phyloP scores from a whole-genome alignment of 2,329 filamentous ascomycete species.

The Hypoxylon sp. region DNA sequence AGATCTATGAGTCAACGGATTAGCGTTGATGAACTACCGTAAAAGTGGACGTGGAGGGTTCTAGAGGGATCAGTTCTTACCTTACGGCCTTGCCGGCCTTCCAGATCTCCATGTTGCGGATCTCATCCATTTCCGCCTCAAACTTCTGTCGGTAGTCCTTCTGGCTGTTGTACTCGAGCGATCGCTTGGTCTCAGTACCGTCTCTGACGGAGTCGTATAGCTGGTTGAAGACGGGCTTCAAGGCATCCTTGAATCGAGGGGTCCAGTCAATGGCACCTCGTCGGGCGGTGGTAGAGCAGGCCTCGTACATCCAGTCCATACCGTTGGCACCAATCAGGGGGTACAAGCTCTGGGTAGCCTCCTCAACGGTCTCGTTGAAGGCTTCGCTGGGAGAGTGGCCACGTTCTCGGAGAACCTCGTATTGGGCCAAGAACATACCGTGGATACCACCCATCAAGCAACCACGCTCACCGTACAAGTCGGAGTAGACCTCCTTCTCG shows the following conservation, averaged over 20 bases:
- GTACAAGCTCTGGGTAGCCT: constrained; percentile 98
- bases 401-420: constrained; percentile 99
- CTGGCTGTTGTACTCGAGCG: constrained; percentile 96
- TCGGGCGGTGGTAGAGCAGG: constrained; percentile 98
- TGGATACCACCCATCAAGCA: constrained; percentile 99
- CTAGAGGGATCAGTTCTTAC: constrained; percentile 56
- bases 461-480: constrained; percentile 99
- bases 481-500: constrained; percentile 99
- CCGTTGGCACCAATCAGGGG: constrained; percentile 96
- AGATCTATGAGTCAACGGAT: constrained; percentile 62
- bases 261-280: constrained; percentile 99
- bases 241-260: constrained; percentile 94
- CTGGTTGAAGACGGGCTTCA: constrained; percentile 99
- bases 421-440: constrained; percentile 99
- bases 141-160: constrained; percentile 97
- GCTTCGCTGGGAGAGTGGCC: constrained; percentile 98
- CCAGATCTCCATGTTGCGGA: constrained; percentile 99
- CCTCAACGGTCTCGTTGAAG: constrained; percentile 99
- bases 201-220: constrained; percentile 94
- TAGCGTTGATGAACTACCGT: constrained; percentile 11
- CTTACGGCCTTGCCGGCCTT: constrained; percentile 97
- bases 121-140: constrained; percentile 98
- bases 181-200: constrained; percentile 95
- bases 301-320: constrained; percentile 99
- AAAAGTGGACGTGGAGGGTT: neutral